Percentiles rank a stretch among this genome's conserved stretches.
Conservation (phyloP, 805 yeast species). For the Nakazawaea wyomingensis region DNA sequence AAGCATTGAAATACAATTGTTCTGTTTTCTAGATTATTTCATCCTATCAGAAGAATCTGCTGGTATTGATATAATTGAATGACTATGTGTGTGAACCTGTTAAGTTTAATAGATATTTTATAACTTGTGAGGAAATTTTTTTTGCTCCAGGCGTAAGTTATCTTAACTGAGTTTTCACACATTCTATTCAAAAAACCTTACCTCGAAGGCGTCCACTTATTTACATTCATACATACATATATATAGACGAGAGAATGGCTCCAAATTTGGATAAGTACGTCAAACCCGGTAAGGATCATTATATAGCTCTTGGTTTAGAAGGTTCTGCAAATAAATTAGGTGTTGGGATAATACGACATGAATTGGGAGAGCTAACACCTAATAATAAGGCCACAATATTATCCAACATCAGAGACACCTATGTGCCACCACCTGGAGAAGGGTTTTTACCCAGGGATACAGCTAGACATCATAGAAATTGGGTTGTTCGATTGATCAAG, state of each 20-base stretch:
- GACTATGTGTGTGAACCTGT: too few species aligned
- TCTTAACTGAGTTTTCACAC: too few species aligned
- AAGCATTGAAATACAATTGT: too few species aligned
- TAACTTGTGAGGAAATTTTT: too few species aligned
- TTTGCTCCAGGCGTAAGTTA: too few species aligned
- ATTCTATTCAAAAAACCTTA: too few species aligned
- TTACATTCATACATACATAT: too few species aligned
- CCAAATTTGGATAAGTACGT: conserved; percentile 35
- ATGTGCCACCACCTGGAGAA: conserved; percentile 95
- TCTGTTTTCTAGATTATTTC: too few species aligned
- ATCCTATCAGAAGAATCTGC: too few species aligned
- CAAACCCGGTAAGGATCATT: conserved; percentile 39
- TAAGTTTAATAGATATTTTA: too few species aligned
- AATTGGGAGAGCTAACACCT: conserved; percentile 48
- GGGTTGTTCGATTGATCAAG: conserved; percentile 80
- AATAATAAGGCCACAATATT: conserved; percentile 68
- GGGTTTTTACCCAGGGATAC: conserved; percentile 96
- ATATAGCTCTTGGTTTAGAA: conserved; percentile 84
- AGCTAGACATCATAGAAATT: conserved; percentile 92
- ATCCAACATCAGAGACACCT: conserved; percentile 92
- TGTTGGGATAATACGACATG: conserved; percentile 83
- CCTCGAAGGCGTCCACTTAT: too few species aligned
- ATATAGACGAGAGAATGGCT: conserved; percentile 14
- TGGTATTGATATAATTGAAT: too few species aligned
- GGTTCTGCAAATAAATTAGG: conserved; percentile 98